Conservation (phyloP, 345 rosid genomes). For the Brassica juncea region DNA sequence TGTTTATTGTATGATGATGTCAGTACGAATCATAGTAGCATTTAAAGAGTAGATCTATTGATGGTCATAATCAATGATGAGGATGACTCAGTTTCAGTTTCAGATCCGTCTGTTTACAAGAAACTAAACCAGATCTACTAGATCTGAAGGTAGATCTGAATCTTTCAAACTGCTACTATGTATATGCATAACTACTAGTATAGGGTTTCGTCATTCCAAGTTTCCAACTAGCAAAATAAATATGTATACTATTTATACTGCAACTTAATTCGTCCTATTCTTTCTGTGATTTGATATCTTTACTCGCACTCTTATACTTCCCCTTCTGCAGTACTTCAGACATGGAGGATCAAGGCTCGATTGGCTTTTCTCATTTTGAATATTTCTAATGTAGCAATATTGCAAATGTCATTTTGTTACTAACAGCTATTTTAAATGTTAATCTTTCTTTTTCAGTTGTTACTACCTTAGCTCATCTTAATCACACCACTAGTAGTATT, state of each 20-base stretch:
- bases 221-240: background rate
- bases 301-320: background rate
- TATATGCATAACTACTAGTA: constrained; percentile 19
- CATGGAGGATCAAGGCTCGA: background rate
- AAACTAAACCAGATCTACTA: constrained; percentile 33
- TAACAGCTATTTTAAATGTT: background rate
- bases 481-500: background rate
- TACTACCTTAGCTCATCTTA: background rate
- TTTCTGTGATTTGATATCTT: background rate
- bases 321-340: constrained; percentile 15
- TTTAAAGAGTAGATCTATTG: constrained; percentile 8
- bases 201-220: constrained; percentile 30
- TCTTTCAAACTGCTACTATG: constrained; percentile 5
- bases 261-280: background rate
- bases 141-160: constrained; percentile 36
- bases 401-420: background rate
- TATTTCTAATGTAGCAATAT: background rate
- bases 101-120: constrained; percentile 24
- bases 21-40: constrained; percentile 14
- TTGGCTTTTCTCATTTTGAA: background rate
- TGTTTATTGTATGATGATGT: constrained; percentile 14
- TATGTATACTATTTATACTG: background rate
- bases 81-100: constrained; percentile 35
- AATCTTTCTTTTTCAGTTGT: background rate
- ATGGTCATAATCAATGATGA: constrained; percentile 29